These are phyloP conservation scores for Aspergillus sp. DNA, from an alignment of 2,329 filamentous ascomycete genomes.

Conservation along the genomic window DNA sequence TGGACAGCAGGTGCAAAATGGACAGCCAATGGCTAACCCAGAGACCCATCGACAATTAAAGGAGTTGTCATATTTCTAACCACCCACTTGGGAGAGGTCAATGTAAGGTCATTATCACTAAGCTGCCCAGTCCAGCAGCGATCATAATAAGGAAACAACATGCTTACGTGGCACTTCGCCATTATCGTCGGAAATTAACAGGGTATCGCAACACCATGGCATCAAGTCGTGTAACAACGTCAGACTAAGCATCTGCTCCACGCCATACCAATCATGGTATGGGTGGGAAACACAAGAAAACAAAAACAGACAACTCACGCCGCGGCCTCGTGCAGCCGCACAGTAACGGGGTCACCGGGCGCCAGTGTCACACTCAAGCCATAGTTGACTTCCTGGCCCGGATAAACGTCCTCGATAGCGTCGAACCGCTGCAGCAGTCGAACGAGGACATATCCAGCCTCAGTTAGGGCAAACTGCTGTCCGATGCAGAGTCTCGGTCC, in stretches of 20 bases:
- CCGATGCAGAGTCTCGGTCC: slow-evolving; percentile 74
- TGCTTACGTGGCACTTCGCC: background rate
- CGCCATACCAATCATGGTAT: background rate
- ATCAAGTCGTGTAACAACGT: background rate
- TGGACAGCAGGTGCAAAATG: background rate
- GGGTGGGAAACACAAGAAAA: no score
- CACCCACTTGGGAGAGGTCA: background rate
- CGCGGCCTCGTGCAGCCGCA: slow-evolving; percentile 30
- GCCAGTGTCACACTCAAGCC: slow-evolving; percentile 26
- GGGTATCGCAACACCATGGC: background rate
- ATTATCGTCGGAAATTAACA: background rate
- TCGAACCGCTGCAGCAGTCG: slow-evolving; percentile 72
- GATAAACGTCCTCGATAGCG: slow-evolving; percentile 49
- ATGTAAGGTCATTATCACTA: background rate
- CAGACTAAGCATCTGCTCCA: background rate
- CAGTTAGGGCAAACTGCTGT: slow-evolving; percentile 78
- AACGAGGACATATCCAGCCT: slow-evolving; percentile 66
- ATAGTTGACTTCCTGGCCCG: slow-evolving; percentile 19
- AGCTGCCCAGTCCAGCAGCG: background rate
- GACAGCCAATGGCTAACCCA: background rate
- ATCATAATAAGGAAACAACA: background rate
- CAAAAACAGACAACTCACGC: background rate
- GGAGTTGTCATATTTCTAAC: background rate
- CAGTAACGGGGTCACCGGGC: slow-evolving; percentile 30
- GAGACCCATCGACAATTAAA: background rate